phyloP scores from a whole-genome alignment of 139 green algal genomes.

The Chlorella sp. region DNA sequence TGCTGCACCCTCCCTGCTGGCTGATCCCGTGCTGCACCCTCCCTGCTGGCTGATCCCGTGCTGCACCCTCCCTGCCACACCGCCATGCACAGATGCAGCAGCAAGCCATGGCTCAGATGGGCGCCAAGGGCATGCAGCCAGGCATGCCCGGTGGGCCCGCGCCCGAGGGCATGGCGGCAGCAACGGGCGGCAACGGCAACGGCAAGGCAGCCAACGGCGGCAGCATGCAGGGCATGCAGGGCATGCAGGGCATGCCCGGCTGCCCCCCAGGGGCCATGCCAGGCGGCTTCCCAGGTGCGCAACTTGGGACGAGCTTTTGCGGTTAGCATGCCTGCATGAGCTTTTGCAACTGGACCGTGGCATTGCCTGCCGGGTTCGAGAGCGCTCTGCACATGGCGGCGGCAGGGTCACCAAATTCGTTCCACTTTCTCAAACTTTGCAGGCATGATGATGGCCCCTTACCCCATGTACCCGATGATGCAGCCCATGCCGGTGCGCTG shows the following conservation, averaged over 20 bases:
- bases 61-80: too few species aligned
- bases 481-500: background rate
- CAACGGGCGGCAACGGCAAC: background rate
- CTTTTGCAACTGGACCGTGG: too few species aligned
- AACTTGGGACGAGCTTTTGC: too few species aligned
- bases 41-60: too few species aligned
- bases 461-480: conserved; percentile 27
- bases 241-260: conserved; percentile 2
- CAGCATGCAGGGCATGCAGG: too few species aligned
- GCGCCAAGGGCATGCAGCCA: background rate
- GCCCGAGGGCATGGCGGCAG: background rate
- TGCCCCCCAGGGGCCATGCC: background rate
- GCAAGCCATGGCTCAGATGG: background rate
- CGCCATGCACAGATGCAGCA: conserved; percentile 26
- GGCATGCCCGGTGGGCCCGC: background rate
- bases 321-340: too few species aligned
- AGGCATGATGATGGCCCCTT: conserved; percentile 24
- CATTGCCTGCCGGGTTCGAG: too few species aligned
- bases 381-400: too few species aligned
- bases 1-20: too few species aligned
- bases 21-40: too few species aligned
- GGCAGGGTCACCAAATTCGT: too few species aligned
- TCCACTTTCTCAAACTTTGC: too few species aligned
- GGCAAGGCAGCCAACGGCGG: background rate
- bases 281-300: background rate